Evolutionary conservation across 1,284 basidiomycete species (phyloP), one percentile per base, ranked within the genome.

Genomic region (Sphagnurus paluster): DNA sequence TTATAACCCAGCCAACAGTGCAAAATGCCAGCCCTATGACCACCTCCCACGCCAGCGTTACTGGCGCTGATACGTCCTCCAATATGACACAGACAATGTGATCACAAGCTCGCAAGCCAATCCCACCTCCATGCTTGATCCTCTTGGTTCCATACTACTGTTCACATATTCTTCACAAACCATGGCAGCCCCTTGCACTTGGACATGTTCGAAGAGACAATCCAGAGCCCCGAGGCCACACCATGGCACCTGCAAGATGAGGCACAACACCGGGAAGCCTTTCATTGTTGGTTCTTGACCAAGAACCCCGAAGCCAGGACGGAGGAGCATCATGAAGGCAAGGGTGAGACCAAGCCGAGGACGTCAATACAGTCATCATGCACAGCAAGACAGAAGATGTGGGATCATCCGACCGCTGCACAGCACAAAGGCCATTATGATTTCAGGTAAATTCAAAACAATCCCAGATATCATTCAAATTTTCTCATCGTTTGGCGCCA

Each of bases 91-190:
- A 0, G 93, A 96, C 65, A 90, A 96, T 51, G 88, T 84, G 0
- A 72, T 74, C n/a, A 68, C 77, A 1, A 70, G 96, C 30, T 95
- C 92, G 0, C 84, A 86, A 50, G 72, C 96, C 43, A 95, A 99
- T 66, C 75, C 98, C 19, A 88, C 87, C 0, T 89, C 90, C n/a
- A 96, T 98, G 92, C 85, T 99, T 41, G 94, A 98, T 69, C 97
- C 94, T 4, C 82, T 99, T 23, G 94, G 95, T 3, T 96, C 93
- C 2, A 98, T 96, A 0, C 79, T 99, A 99, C 96, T 1, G 73
- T 95, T 51, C 78, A 87, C 55, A 75, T 78, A 5, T 96, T 94
- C 77, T 98, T 88, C 69, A 80, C 73, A 6, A 76, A 80, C 5
- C 80, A 77, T 60, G 75, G 77, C 55, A 92, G 93, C 70, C 71